Conservation (phyloP, 768 basidiomycete species). For the Lactarius vividus region DNA sequence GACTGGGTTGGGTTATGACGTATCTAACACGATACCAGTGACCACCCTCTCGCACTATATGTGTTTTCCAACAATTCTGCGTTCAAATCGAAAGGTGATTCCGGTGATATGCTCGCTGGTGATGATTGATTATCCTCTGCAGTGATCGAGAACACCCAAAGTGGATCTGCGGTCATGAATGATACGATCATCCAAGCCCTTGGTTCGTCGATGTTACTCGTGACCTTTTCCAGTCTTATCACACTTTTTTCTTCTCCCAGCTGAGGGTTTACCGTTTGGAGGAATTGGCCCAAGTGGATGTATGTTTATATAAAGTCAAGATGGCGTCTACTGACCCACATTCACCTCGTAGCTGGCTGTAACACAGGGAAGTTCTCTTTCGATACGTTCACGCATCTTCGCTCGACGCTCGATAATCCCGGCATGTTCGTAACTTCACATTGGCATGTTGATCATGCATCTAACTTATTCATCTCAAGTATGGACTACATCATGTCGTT, state of each 20-base stretch:
- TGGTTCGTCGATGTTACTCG: constrained; percentile 39
- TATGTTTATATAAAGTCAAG: constrained; percentile 36
- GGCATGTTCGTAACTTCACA: constrained; percentile 34
- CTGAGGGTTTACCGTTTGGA: constrained; percentile 68
- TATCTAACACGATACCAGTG: constrained; percentile 39
- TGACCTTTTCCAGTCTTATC: background rate
- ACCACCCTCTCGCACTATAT: constrained; percentile 74
- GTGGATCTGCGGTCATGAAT: constrained; percentile 68
- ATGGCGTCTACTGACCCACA: constrained; percentile 8
- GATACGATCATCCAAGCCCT: constrained; percentile 63
- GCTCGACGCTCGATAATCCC: constrained; percentile 51
- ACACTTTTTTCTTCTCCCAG: constrained; percentile 33
- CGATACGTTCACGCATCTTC: constrained; percentile 73
- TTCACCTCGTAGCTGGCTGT: constrained; percentile 49
- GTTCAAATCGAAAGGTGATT: constrained; percentile 60
- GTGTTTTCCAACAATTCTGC: constrained; percentile 62
- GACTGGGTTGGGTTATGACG: background rate
- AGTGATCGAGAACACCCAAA: constrained; percentile 71
- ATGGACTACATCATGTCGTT: constrained; percentile 35
- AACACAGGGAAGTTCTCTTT: constrained; percentile 75
- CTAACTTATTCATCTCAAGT: constrained; percentile 25
- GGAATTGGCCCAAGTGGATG: constrained; percentile 72
- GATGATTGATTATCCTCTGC: background rate
- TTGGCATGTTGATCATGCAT: background rate
- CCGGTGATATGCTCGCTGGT: background rate